Conservation (phyloP, 75 land plant species). For the Azolla pinnata region DNA sequence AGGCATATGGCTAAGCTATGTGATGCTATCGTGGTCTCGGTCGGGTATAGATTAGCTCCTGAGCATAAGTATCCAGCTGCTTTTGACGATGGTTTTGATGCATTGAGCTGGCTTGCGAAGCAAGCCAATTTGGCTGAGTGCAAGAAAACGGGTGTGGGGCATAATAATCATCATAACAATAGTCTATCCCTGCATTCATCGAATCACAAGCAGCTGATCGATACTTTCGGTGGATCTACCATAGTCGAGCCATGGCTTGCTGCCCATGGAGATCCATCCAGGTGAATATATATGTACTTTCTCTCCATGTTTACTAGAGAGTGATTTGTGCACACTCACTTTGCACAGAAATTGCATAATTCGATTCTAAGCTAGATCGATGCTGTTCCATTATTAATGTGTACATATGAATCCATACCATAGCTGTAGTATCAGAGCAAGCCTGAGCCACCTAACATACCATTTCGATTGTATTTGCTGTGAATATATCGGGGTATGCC, state of each 20-base stretch:
- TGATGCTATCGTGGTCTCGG: constrained; percentile 71
- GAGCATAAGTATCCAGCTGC: constrained; percentile 83
- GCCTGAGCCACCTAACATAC: neutral
- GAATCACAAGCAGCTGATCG: constrained; percentile 43
- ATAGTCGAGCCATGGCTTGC: constrained; percentile 91
- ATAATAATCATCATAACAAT: constrained; percentile 13
- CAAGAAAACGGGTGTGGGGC: constrained; percentile 40
- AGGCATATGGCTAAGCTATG: constrained; percentile 66
- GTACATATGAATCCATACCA: neutral
- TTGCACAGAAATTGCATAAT: neutral
- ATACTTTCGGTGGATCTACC: constrained; percentile 57
- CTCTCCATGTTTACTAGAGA: neutral
- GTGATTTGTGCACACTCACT: neutral
- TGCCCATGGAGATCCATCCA: constrained; percentile 85
- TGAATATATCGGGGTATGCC: neutral
- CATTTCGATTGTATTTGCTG: neutral
- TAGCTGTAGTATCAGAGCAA: neutral
- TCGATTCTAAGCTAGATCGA: neutral
- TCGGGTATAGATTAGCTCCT: constrained; percentile 79
- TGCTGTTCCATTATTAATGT: neutral
- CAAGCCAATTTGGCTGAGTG: constrained; percentile 88
- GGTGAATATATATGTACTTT: constrained; percentile 27
- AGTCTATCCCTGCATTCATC: constrained; percentile 19
- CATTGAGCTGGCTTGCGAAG: constrained; percentile 76
- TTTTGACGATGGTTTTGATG: constrained; percentile 80